A percentile compares a stretch with the other conserved stretches of the same genome.
Conservation (phyloP, 2,329 filamentous ascomycete species). For the Rhinocladiella mackenziei region DNA sequence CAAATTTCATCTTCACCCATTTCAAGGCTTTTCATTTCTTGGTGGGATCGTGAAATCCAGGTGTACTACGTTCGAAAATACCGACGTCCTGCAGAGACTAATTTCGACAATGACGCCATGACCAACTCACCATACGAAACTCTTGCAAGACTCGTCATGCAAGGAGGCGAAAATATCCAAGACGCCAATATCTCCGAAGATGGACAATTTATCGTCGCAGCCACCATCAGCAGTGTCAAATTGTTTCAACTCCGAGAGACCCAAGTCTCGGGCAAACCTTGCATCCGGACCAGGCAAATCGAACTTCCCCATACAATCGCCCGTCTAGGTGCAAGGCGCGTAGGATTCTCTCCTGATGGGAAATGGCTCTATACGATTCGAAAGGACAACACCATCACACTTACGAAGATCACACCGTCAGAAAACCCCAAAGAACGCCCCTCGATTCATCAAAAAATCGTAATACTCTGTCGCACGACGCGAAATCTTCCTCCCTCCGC, state of each 20-base stretch:
- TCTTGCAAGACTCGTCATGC: constrained; percentile 23
- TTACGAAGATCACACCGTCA: constrained; percentile 47
- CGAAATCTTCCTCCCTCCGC: constrained; percentile 38
- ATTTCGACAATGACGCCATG: constrained; percentile 3
- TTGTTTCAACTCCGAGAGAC: constrained; percentile 60
- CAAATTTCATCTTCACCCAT: constrained; percentile 68
- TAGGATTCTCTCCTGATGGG: constrained; percentile 51
- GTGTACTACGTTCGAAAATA: constrained; percentile 60
- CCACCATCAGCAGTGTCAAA: constrained; percentile 71
- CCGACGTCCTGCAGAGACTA: constrained; percentile 2
- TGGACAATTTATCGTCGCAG: constrained; percentile 69
- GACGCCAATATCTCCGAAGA: constrained; percentile 67
- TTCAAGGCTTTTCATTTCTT: constrained; percentile 75
- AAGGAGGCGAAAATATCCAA: constrained; percentile 77
- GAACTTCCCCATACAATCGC: constrained; percentile 57
- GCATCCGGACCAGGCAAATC: constrained; percentile 60
- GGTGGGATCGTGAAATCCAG: constrained; percentile 85
- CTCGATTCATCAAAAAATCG: constrained; percentile 43
- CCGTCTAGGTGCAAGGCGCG: constrained; percentile 61
- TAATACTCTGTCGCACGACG: constrained; percentile 40
- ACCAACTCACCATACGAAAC: constrained; percentile 22
- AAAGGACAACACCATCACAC: constrained; percentile 55
- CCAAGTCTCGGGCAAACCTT: constrained; percentile 4
- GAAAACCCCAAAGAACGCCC: constrained; percentile 43
- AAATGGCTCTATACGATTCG: constrained; percentile 51